These are phyloP conservation scores for Rhodotorula sp. DNA, from an alignment of 1,284 basidiomycete species.

Conservation along the genomic window DNA sequence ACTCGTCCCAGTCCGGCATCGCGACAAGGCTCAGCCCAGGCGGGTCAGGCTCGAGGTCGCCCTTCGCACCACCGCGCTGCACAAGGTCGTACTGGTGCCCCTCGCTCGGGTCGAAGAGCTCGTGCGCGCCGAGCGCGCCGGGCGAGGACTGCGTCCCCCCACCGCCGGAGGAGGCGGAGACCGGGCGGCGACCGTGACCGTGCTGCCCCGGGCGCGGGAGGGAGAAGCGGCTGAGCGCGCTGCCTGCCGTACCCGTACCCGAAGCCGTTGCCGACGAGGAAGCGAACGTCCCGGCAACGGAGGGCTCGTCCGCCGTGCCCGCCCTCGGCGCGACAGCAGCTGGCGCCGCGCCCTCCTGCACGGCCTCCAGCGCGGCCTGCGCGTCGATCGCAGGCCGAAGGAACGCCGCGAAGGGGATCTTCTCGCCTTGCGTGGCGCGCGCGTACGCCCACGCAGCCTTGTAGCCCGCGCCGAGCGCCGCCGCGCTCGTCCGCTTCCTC, in stretches of 20 bases:
- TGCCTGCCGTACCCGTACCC: neutral
- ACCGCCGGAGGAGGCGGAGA: neutral
- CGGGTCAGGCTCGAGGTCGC: conserved; percentile 14
- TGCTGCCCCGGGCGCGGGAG: conserved; percentile 1
- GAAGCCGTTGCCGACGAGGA: neutral
- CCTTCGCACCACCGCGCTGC: neutral
- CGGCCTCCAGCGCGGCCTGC: neutral
- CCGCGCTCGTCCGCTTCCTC: conserved; percentile 7
- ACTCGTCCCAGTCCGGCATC: conserved; percentile 28
- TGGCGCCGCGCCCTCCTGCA: too few species aligned
- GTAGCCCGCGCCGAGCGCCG: conserved; percentile 34
- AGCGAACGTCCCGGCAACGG: neutral
- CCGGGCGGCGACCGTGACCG: neutral
- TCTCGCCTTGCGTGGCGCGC: neutral
- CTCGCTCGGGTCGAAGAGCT: neutral
- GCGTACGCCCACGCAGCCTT: conserved; percentile 30
- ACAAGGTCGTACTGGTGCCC: neutral
- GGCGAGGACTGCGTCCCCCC: too few species aligned
- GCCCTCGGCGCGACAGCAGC: neutral
- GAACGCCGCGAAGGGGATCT: conserved; percentile 1
- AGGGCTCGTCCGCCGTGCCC: neutral
- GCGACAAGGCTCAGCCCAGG: conserved; percentile 24
- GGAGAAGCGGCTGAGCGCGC: neutral
- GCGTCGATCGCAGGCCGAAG: neutral
- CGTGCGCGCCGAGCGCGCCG: neutral